Evolutionary conservation across 2,329 filamentous ascomycete genomes (phyloP).

Genomic region (Pyrenochaeta sp.): DNA sequence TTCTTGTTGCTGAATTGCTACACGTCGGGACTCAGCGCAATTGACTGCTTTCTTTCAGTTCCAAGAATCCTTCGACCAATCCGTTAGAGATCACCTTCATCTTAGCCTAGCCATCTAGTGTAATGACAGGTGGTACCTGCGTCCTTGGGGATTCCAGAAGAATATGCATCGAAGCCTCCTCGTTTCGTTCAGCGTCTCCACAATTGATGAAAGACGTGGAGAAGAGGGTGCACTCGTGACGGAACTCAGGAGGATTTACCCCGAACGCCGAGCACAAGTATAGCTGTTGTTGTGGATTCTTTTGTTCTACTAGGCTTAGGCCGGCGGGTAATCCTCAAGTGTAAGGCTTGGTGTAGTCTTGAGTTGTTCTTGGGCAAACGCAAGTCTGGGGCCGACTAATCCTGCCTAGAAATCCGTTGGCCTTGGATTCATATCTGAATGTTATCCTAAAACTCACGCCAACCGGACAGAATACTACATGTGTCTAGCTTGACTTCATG

Average conservation of each 20-base stretch:
- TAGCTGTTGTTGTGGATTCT: neutral
- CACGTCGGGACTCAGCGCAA: too few relatives aligned
- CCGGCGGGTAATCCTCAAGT: constrained; percentile 14
- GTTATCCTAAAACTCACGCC: constrained; percentile 1
- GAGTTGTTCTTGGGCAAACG: constrained; percentile 11
- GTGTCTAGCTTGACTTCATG: constrained; percentile 8
- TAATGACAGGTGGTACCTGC: constrained; percentile 19
- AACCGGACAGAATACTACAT: constrained; percentile 7
- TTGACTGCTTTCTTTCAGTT: too few relatives aligned
- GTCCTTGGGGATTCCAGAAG: constrained; percentile 17
- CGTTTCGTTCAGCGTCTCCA: constrained; percentile 13
- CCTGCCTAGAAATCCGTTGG: constrained; percentile 6
- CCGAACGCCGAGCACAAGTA: constrained; percentile 16
- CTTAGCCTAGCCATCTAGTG: constrained; percentile 18
- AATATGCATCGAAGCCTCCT: constrained; percentile 12
- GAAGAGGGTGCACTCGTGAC: constrained; percentile 3
- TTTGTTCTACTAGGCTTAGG: constrained; percentile 1
- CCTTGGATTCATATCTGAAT: constrained; percentile 14
- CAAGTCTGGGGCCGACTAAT: constrained; percentile 9
- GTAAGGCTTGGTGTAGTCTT: constrained; percentile 15
- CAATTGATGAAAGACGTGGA: constrained; percentile 21
- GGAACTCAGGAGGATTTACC: constrained; percentile 19
- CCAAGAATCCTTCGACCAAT: constrained; percentile 2
- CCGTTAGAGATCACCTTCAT: too few relatives aligned
- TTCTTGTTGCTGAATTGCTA: too few relatives aligned